These are phyloP conservation scores for Spergularia bocconei DNA, from an alignment of 148 eudicot species.

Conservation along the genomic window DNA sequence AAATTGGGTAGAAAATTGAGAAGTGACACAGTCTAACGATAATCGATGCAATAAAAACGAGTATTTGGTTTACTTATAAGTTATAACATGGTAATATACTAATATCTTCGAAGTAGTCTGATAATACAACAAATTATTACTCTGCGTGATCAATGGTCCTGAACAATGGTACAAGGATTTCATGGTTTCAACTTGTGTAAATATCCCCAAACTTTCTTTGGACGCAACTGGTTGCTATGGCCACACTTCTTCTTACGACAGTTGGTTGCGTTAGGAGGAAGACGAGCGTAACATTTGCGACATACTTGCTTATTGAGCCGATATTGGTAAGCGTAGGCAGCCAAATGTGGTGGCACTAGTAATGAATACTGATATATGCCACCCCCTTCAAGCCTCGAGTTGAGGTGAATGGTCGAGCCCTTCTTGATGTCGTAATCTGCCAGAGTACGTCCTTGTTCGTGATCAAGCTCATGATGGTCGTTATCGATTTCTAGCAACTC, in stretches of 20 bases:
- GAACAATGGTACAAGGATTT: too few species aligned
- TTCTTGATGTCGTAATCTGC: not conserved
- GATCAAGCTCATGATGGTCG: not conserved
- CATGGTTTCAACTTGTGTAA: not conserved
- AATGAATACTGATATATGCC: not conserved
- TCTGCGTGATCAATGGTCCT: too few species aligned
- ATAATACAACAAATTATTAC: too few species aligned
- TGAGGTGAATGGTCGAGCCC: conserved; percentile 4
- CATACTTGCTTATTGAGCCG: conserved; percentile 7
- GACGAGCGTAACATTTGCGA: conserved; percentile 13
- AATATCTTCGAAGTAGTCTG: too few species aligned
- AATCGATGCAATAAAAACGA: too few species aligned
- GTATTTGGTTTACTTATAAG: too few species aligned
- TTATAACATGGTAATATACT: too few species aligned
- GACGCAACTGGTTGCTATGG: conserved; percentile 13
- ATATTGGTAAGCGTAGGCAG: not conserved
- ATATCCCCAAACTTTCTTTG: not conserved
- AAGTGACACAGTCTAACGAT: too few species aligned
- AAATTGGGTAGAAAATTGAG: too few species aligned
- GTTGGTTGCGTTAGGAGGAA: conserved; percentile 11
- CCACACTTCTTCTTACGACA: conserved; percentile 24
- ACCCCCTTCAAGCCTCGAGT: conserved; percentile 9
- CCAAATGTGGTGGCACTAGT: not conserved
- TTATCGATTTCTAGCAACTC: not conserved
- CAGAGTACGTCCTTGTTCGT: not conserved